Conservation (phyloP, 768 basidiomycete genomes). For the Mycena rebaudengoi region DNA sequence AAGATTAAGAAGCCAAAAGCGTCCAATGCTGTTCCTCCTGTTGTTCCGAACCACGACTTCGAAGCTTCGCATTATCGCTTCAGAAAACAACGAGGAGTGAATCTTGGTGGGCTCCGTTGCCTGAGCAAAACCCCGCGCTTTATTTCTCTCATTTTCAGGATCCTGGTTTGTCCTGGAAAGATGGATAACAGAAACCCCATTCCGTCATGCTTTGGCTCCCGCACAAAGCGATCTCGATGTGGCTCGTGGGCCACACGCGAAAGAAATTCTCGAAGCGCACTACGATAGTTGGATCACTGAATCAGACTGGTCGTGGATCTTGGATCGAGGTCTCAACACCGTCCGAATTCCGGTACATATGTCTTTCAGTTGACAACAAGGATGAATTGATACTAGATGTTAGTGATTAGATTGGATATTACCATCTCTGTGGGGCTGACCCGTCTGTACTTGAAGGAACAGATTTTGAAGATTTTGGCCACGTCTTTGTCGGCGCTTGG, state of each 20-base stretch:
- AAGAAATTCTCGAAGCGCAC: constrained; percentile 63
- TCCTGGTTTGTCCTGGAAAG: constrained; percentile 83
- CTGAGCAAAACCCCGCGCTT: too few species aligned
- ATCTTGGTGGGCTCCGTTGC: constrained; percentile 69
- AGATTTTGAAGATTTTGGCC: constrained; percentile 62
- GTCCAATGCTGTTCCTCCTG: background rate
- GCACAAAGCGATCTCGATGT: constrained; percentile 77
- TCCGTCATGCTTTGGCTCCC: constrained; percentile 57
- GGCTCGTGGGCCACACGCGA: constrained; percentile 63
- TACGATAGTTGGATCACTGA: constrained; percentile 80
- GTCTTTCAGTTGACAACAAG: constrained; percentile 24
- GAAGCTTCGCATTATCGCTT: constrained; percentile 52
- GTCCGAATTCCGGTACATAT: constrained; percentile 65
- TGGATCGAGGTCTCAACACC: constrained; percentile 63
- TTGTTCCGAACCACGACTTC: background rate
- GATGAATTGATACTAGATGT: background rate
- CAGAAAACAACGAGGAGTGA: constrained; percentile 83
- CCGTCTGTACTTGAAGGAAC: constrained; percentile 67
- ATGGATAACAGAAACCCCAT: constrained; percentile 76
- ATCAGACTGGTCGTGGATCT: constrained; percentile 71
- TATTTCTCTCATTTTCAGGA: constrained; percentile 59
- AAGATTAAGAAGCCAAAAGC: background rate
- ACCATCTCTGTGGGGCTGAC: constrained; percentile 71
- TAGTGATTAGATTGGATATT: constrained; percentile 69
- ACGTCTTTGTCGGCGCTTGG: constrained; percentile 75